These are phyloP conservation scores for Ceratobasidium theobromae DNA, from an alignment of 1,284 basidiomycete genomes.

Conservation along the genomic window DNA sequence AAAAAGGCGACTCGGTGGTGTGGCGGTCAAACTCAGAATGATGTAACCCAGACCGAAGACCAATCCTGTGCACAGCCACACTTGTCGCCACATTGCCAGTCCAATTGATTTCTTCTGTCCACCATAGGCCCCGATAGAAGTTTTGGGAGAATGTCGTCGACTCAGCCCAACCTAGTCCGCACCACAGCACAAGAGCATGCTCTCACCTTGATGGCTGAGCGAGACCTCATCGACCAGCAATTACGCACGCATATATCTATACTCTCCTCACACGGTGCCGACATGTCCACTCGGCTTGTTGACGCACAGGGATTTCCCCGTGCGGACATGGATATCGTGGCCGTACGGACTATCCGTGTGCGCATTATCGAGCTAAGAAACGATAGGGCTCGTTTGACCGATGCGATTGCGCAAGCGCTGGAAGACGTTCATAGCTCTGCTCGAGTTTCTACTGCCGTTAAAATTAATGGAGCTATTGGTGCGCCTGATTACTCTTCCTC, in stretches of 20 bases:
- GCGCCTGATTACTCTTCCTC: slow-evolving; percentile 12
- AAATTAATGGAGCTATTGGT: slow-evolving; percentile 8
- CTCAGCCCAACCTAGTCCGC: background rate
- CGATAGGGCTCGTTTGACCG: slow-evolving; percentile 67
- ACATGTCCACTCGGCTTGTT: slow-evolving; percentile 63
- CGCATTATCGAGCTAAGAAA: slow-evolving; percentile 76
- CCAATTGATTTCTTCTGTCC: background rate
- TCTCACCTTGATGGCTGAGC: slow-evolving; percentile 58
- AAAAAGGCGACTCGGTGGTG: slow-evolving; percentile 17
- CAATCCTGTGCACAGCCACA: slow-evolving; percentile 25
- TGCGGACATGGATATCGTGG: slow-evolving; percentile 78
- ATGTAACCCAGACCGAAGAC: background rate
- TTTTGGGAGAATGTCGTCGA: slow-evolving; percentile 18
- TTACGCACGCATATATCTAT: slow-evolving; percentile 61
- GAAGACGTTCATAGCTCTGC: slow-evolving; percentile 63
- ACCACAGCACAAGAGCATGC: slow-evolving; percentile 50
- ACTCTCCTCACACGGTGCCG: slow-evolving; percentile 52
- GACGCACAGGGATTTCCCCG: slow-evolving; percentile 85
- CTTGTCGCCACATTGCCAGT: background rate
- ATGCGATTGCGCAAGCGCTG: slow-evolving; percentile 65
- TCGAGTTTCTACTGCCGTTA: slow-evolving; percentile 36
- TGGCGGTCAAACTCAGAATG: slow-evolving; percentile 9
- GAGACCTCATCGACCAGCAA: slow-evolving; percentile 64
- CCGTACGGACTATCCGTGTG: slow-evolving; percentile 71
- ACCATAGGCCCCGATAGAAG: background rate